These are phyloP conservation scores for Trichosanthes cucumerina DNA, from an alignment of 306 rosid species.

Conservation along the genomic window DNA sequence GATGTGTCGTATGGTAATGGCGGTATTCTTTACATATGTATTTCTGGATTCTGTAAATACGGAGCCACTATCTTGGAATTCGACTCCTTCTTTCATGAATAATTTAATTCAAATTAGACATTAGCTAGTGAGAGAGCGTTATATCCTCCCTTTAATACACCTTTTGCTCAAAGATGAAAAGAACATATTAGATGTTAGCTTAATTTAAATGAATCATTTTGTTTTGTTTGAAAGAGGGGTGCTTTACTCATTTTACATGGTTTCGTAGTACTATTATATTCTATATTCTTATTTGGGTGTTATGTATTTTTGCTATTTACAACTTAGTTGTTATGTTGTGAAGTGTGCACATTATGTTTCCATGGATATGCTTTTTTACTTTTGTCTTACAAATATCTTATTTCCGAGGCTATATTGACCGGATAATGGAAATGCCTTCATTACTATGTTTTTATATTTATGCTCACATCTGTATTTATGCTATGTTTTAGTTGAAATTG, in stretches of 20 bases:
- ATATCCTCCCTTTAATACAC: neutral
- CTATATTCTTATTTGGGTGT: neutral
- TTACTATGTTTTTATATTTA: neutral
- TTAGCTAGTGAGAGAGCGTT: neutral
- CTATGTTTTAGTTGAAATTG: neutral
- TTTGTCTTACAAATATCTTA: neutral
- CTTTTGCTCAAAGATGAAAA: neutral
- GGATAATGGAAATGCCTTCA: neutral
- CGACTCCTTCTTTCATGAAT: neutral
- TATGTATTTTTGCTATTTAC: neutral
- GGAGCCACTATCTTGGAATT: neutral
- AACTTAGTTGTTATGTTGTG: neutral
- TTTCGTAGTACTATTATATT: neutral
- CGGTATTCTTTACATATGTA: neutral
- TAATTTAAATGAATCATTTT: neutral
- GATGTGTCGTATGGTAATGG: neutral
- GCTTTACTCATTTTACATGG: neutral
- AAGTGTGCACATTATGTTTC: neutral
- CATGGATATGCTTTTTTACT: neutral
- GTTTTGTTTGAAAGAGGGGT: neutral
- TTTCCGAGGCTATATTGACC: neutral
- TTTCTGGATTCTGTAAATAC: neutral
- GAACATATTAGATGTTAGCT: neutral
- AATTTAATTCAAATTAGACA: neutral
- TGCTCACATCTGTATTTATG: neutral